Percentiles rank a stretch among this genome's conserved stretches.
Evolutionary conservation across 352 stramenopile species (phyloP).

Genomic region (Phytophthora colocasiae): DNA sequence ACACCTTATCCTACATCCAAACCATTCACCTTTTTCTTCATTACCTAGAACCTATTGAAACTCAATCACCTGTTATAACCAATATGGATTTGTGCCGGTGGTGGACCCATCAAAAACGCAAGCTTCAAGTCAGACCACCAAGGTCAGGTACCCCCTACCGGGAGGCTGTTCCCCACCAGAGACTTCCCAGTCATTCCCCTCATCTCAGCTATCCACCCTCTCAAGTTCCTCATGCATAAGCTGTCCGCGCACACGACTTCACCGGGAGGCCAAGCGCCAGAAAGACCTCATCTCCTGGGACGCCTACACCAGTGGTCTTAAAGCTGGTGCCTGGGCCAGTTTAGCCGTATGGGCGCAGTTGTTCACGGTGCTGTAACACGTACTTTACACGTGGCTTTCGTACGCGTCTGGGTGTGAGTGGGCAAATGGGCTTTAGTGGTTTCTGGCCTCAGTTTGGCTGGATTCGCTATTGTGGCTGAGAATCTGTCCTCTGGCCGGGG

Average conservation of each 20-base stretch:
- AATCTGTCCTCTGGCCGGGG: slow-evolving; percentile 38
- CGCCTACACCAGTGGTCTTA: slow-evolving; percentile 40
- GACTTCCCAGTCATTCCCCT: slow-evolving; percentile 12
- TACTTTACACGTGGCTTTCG: slow-evolving; percentile 51
- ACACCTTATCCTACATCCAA: not conserved
- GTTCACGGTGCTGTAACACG: slow-evolving; percentile 42
- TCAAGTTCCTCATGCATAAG: slow-evolving; percentile 32
- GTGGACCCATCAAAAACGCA: slow-evolving; percentile 6
- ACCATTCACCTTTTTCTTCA: no score
- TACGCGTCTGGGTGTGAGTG: slow-evolving; percentile 46
- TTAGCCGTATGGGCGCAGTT: slow-evolving; percentile 23
- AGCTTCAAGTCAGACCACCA: slow-evolving; percentile 3
- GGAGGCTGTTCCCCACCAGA: no score
- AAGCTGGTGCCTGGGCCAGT: slow-evolving; percentile 36
- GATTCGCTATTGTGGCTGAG: slow-evolving; percentile 49
- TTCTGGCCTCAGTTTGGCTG: slow-evolving; percentile 41
- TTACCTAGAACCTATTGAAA: no score
- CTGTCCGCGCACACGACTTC: slow-evolving; percentile 30
- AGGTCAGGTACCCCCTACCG: no score
- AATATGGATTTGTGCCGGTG: slow-evolving; percentile 3
- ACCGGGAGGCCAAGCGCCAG: slow-evolving; percentile 27
- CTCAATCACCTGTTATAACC: not conserved
- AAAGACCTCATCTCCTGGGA: slow-evolving; percentile 47
- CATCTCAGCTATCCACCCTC: not conserved
- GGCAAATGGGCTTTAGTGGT: slow-evolving; percentile 54